Evolutionary conservation across 192 early-diverging fungal species (phyloP).

Genomic region (Gorgonomyces haynaldii): DNA sequence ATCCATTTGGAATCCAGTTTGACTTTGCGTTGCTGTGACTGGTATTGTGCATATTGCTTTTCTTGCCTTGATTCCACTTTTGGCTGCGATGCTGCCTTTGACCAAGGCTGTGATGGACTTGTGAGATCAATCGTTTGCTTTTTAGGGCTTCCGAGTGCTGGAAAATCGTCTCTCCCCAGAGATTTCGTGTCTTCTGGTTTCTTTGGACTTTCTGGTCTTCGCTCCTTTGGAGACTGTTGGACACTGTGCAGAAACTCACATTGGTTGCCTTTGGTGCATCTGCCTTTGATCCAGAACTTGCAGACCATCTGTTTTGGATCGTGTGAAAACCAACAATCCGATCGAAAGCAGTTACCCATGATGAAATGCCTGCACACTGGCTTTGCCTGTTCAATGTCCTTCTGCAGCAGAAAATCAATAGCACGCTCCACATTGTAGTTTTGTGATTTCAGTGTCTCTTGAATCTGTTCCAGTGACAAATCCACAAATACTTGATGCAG

Average conservation of each 20-base stretch:
- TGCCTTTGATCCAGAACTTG: conserved; percentile 33
- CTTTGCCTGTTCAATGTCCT: conserved; percentile 4
- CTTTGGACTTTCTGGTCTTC: conserved; percentile 4
- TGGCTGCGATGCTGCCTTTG: conserved; percentile 6
- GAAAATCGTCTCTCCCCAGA: conserved; percentile 17
- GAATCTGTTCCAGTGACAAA: conserved; percentile 14
- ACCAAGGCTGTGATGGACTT: conserved; percentile 15
- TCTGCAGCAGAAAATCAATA: conserved; percentile 13
- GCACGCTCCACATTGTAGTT: conserved; percentile 17
- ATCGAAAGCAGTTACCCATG: conserved; percentile 27
- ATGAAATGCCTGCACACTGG: conserved; percentile 42
- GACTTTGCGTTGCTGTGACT: neutral
- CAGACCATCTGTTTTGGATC: conserved; percentile 26
- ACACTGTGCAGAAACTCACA: conserved; percentile 36
- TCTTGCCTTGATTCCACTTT: neutral
- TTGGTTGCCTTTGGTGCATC: conserved; percentile 25
- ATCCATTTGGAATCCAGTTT: conserved; percentile 21
- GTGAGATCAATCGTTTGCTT: conserved; percentile 20
- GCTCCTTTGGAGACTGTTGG: conserved; percentile 1
- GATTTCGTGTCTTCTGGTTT: too few species aligned
- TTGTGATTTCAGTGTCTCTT: conserved; percentile 5
- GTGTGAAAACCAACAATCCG: conserved; percentile 44
- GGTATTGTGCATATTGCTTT: neutral
- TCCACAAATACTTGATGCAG: conserved; percentile 19
- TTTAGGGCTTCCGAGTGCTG: conserved; percentile 9